A percentile compares a stretch with the other conserved stretches of the same genome.
Conservation (phyloP, 352 stramenopile species). For the Globisporangium cystogenes region DNA sequence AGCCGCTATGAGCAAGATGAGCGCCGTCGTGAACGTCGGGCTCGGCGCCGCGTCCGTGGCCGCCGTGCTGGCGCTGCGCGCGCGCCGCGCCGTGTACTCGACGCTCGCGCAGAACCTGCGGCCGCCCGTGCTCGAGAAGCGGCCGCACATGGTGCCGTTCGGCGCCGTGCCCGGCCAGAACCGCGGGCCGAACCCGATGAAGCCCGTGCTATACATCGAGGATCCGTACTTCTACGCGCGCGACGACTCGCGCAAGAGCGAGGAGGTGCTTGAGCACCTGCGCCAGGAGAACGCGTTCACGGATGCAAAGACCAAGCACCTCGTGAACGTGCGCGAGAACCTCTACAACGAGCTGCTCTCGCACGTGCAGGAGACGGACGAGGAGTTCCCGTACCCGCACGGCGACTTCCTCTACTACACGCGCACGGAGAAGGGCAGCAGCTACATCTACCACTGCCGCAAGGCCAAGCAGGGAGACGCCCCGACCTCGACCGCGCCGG, state of each 20-base stretch:
- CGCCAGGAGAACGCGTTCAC: conserved; percentile 93
- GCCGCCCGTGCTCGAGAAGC: conserved; percentile 64
- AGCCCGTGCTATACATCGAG: conserved; percentile 84
- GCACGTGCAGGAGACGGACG: conserved; percentile 87
- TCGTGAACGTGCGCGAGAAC: conserved; percentile 70
- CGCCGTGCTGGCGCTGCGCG: conserved; percentile 52
- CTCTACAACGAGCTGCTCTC: conserved; percentile 93
- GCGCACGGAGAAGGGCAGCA: conserved; percentile 82
- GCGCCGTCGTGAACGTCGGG: conserved; percentile 34
- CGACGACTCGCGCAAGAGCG: conserved; percentile 90
- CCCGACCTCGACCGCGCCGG: conserved; percentile 44
- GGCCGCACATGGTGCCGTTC: conserved; percentile 79
- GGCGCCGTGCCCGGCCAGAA: conserved; percentile 75
- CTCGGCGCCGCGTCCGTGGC: conserved; percentile 47
- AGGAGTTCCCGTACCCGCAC: conserved; percentile 78
- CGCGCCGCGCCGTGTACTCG: conserved; percentile 58
- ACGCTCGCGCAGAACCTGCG: conserved; percentile 29
- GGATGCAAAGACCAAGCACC: conserved; percentile 80
- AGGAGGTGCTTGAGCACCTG: conserved; percentile 91
- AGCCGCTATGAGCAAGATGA: conserved; percentile 51
- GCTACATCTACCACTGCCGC: conserved; percentile 74
- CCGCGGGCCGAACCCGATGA: conserved; percentile 82
- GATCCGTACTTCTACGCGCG: conserved; percentile 96
- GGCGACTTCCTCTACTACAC: conserved; percentile 87
- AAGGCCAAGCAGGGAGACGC: conserved; percentile 42